Evolutionary conservation across 2,329 filamentous ascomycete genomes (phyloP).

Genomic region (Exophiala phaeomuriformis): DNA sequence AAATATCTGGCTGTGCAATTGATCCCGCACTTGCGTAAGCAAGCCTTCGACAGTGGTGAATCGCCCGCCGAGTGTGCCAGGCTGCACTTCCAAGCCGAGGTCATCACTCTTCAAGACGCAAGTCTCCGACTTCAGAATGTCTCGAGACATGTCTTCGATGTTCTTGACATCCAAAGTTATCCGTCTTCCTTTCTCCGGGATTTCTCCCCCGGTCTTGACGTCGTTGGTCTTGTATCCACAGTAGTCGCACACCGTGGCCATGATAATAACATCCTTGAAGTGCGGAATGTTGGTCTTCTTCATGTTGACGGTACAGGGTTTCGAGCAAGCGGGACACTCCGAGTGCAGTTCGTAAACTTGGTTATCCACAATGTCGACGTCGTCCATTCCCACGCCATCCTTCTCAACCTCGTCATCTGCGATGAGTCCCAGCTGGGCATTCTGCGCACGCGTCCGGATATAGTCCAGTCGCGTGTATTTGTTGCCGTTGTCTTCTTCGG

Average conservation of each 20-base stretch:
- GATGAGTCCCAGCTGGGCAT: slow-evolving; percentile 71
- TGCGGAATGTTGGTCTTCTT: slow-evolving; percentile 98
- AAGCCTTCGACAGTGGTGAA: slow-evolving; percentile 97
- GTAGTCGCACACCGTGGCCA: slow-evolving; percentile 84
- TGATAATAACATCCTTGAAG: slow-evolving; percentile 95
- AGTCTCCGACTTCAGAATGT: slow-evolving; percentile 94
- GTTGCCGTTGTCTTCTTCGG: slow-evolving; percentile 60
- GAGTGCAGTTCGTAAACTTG: slow-evolving; percentile 91
- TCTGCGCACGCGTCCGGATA: slow-evolving; percentile 73
- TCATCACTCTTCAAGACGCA: slow-evolving; percentile 83
- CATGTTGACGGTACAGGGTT: slow-evolving; percentile 85
- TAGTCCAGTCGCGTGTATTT: slow-evolving; percentile 89
- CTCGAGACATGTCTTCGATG: slow-evolving; percentile 69
- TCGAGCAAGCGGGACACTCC: slow-evolving; percentile 83
- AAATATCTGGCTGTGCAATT: slow-evolving; percentile 83
- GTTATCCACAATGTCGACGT: slow-evolving; percentile 82
- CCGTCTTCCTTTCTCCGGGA: slow-evolving; percentile 76
- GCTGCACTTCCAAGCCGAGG: slow-evolving; percentile 77
- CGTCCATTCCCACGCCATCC: slow-evolving; percentile 50
- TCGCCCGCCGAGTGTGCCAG: slow-evolving; percentile 86
- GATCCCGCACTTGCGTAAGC: slow-evolving; percentile 82
- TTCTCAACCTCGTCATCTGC: slow-evolving; percentile 34
- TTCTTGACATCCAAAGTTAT: slow-evolving; percentile 69
- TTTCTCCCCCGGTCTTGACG: slow-evolving; percentile 91
- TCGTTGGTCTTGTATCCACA: slow-evolving; percentile 96